Evolutionary conservation across 495 filamentous ascomycete species (phyloP).

Genomic region (Hypoxylon lienhwacheense): DNA sequence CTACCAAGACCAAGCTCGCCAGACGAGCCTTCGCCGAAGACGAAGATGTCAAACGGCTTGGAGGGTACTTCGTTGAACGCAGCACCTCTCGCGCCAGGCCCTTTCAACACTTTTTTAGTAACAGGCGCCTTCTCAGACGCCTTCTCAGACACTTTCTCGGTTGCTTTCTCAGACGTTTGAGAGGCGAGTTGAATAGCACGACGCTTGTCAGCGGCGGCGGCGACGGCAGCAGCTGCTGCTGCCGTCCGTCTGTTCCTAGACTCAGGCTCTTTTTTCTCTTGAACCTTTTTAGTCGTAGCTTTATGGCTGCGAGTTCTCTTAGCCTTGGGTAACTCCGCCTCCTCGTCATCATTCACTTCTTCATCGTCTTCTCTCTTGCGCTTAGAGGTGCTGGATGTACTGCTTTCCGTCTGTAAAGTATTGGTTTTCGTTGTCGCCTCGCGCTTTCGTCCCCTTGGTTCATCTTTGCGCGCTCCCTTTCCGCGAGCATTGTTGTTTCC

Average conservation of each 20-base stretch:
- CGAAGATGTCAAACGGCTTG: constrained; percentile 53
- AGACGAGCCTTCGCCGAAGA: constrained; percentile 57
- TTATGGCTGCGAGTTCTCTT: constrained; percentile 23
- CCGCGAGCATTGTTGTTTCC: too few relatives aligned
- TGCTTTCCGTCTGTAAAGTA: neutral
- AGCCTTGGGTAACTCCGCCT: constrained; percentile 6
- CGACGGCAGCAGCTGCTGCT: neutral
- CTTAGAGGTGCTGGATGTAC: constrained; percentile 14
- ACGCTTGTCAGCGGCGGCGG: neutral
- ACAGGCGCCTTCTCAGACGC: too few relatives aligned
- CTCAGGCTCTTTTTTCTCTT: neutral
- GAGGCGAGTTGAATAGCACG: constrained; percentile 13
- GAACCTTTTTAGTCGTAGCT: neutral
- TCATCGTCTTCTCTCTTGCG: constrained; percentile 32
- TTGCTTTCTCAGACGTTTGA: too few relatives aligned
- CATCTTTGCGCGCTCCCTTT: too few relatives aligned
- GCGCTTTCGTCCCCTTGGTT: neutral
- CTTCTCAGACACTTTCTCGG: too few relatives aligned
- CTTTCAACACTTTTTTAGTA: too few relatives aligned
- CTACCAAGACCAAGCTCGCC: constrained; percentile 59
- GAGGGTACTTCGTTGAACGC: constrained; percentile 48
- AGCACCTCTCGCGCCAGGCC: constrained; percentile 20
- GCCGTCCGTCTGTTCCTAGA: neutral
- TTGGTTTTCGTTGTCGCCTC: neutral
- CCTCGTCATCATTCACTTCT: constrained; percentile 9